Conservation (phyloP, 192 early-diverging fungal genomes). For the Coemansia guatemalensis region DNA sequence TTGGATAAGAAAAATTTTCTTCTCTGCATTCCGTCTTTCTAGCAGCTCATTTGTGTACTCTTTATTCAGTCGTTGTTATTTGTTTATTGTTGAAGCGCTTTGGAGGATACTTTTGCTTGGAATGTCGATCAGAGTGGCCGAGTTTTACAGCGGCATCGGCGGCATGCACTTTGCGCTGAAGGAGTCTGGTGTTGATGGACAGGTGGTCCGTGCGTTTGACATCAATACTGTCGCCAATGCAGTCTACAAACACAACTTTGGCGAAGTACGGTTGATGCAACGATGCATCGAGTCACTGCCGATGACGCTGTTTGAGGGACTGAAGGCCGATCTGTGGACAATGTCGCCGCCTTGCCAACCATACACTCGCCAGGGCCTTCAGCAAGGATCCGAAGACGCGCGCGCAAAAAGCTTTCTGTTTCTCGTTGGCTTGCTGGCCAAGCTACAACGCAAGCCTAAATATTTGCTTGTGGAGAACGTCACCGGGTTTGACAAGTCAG, state of each 20-base stretch:
- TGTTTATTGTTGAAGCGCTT: neutral
- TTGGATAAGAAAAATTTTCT: constrained; percentile 6
- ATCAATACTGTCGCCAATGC: constrained; percentile 90
- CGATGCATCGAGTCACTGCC: constrained; percentile 65
- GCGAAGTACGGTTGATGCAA: constrained; percentile 41
- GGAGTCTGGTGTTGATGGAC: constrained; percentile 56
- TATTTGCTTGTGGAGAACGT: constrained; percentile 81
- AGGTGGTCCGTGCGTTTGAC: constrained; percentile 89
- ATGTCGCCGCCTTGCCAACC: constrained; percentile 87
- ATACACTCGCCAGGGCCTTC: constrained; percentile 71
- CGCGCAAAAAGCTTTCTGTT: constrained; percentile 76
- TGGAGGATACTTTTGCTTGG: neutral
- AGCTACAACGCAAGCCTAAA: constrained; percentile 56
- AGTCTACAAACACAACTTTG: constrained; percentile 69
- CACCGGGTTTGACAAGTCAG: constrained; percentile 73
- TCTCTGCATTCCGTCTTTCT: constrained; percentile 1
- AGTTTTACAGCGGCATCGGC: constrained; percentile 60
- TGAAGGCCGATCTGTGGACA: constrained; percentile 70
- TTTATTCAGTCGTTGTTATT: neutral
- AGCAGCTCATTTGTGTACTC: neutral
- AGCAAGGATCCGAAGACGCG: constrained; percentile 68
- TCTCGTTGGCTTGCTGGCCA: constrained; percentile 62
- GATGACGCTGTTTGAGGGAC: constrained; percentile 59
- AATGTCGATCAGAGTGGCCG: constrained; percentile 43
- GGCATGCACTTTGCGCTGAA: constrained; percentile 77